Percentiles rank a stretch among this genome's conserved stretches.
These are phyloP conservation scores for Diaporthe destruens DNA, from an alignment of 2,329 filamentous ascomycete species.

Conservation along the genomic window DNA sequence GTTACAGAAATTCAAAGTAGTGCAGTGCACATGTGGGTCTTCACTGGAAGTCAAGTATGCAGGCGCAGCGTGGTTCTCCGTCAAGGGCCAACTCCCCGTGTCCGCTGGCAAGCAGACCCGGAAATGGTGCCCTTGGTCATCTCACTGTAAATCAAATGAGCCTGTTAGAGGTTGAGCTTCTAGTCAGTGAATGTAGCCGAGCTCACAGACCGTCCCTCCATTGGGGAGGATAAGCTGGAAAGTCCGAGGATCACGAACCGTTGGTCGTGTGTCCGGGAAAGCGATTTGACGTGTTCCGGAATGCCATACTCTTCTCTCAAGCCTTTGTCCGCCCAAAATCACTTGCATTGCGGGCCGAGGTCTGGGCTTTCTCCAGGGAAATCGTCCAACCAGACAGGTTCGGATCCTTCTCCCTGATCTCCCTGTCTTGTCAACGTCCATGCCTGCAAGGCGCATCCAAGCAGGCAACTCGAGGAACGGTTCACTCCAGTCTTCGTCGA, in stretches of 20 bases:
- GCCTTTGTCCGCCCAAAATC: background rate
- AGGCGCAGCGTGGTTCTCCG: background rate
- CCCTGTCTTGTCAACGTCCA: background rate
- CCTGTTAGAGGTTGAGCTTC: background rate
- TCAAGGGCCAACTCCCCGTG: background rate
- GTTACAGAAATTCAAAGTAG: background rate
- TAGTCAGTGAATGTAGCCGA: background rate
- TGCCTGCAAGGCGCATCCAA: background rate
- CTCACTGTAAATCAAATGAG: background rate
- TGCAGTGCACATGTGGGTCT: background rate
- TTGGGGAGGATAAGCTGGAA: background rate
- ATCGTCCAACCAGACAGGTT: background rate
- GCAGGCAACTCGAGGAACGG: background rate
- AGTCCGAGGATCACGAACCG: background rate
- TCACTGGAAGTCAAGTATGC: background rate
- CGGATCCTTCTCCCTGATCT: background rate
- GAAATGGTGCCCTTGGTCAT: background rate
- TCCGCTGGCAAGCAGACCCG: background rate
- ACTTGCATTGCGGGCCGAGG: background rate
- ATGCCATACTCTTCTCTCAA: background rate
- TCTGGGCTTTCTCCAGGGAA: background rate
- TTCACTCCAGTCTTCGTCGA: background rate
- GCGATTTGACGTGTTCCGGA: background rate
- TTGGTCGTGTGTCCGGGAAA: background rate
- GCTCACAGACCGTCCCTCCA: background rate